Evolutionary conservation across 768 basidiomycete species (phyloP), one percentile per base, ranked within the genome.

Genomic region (Neoboletus brunneissimus): DNA sequence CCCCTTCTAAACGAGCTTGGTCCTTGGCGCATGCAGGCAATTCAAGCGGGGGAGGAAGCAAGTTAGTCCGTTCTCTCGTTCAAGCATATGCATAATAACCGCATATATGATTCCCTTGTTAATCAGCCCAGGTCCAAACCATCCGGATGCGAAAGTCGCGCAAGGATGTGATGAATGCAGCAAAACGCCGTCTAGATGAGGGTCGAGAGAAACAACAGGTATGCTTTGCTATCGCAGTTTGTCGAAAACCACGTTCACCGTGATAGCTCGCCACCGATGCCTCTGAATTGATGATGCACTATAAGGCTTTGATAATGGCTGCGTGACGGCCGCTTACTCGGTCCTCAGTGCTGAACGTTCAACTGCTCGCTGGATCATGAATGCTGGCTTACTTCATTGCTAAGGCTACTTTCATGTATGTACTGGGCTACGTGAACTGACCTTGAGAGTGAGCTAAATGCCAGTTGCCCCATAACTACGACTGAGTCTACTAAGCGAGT

Each of bases 171-270:
- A 65, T 77, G 57, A 64, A 66, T 48, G 61, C 64, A 40, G 71
- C 73, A 32, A 72, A 72, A 54, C 53, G 55, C 4, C 67, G 62
- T 29, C 68, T 76, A 4, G 73, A 77, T 22, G 72, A 77, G 42
- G 68, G 68, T 29, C 61, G 75, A 45, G 77, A 78, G 56, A 70
- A 66, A 29, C 77, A 77, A 51, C 69, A 71, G 65, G 77, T 74
- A 44, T 47, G 49, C 32, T 22, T 51, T 48, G 8, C 23, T 25
- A 44, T 56, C 11, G 9, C 23, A 10, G 10, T 31, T 42, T 40
- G 25, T 45, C 53, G 37, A 27, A 55, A 29, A 46, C 23, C 42
- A 43, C 53, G 16, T 44, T 47, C 25, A 51, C 25, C 31, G 27
- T 37, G 22, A 43, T 47, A 77, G 75, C 63, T 79, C 27, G 73